A percentile compares a stretch with the other conserved stretches of the same genome.
phyloP scores from a whole-genome alignment of 148 eudicot species.

The Dianthus caryophyllus region DNA sequence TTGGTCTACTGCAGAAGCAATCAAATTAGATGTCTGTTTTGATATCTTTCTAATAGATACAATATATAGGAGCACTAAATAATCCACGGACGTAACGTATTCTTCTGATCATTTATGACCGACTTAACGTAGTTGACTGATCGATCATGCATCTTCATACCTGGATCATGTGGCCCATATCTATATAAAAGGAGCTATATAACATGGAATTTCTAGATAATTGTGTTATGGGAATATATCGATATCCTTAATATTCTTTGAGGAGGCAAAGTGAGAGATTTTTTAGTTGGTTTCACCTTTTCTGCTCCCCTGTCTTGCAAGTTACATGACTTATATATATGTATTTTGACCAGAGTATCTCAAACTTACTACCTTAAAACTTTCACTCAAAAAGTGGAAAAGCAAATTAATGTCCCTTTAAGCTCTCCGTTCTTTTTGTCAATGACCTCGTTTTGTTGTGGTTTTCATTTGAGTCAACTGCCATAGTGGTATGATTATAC shows the following conservation, averaged over 20 bases:
- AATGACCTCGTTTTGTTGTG: background rate
- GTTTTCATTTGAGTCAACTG: background rate
- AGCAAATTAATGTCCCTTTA: background rate
- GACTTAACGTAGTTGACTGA: background rate
- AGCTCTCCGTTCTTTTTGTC: background rate
- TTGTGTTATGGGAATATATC: slow-evolving; percentile 3
- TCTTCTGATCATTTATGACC: background rate
- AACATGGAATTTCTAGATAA: background rate
- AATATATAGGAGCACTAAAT: too few species aligned
- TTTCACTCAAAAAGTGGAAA: background rate
- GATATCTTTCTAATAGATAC: too few species aligned
- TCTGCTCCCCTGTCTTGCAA: slow-evolving; percentile 8
- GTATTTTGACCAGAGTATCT: background rate
- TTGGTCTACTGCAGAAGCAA: too few species aligned
- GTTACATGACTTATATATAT: background rate
- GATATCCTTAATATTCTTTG: background rate
- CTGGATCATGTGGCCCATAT: background rate
- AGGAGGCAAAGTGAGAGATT: background rate
- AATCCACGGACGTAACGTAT: too few species aligned
- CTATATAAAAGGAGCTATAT: slow-evolving; percentile 3
- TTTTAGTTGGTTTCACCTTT: background rate
- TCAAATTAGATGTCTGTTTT: too few species aligned
- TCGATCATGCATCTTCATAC: too few species aligned
- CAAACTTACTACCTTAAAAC: background rate
- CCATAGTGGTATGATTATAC: slow-evolving; percentile 6